Conservation (phyloP, 305 asterid genomes). For the Fraxinus velutina region DNA sequence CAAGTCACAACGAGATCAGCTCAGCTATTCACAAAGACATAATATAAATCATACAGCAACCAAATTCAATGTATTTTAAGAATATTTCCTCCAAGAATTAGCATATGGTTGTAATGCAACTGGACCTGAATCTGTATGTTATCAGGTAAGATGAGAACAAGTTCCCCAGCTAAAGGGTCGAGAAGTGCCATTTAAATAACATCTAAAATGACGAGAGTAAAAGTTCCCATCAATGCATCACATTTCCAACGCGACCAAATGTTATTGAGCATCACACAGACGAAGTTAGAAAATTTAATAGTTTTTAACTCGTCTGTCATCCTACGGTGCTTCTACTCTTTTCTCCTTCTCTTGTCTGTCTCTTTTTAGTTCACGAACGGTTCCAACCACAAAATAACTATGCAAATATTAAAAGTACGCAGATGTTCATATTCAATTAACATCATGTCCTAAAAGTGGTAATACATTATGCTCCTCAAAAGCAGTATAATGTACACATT, state of each 20-base stretch:
- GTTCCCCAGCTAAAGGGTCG: background rate
- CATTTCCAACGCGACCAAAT: background rate
- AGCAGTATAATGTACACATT: background rate
- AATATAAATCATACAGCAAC: slow-evolving; percentile 6
- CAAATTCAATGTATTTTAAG: background rate
- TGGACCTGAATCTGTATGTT: background rate
- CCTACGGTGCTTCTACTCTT: background rate
- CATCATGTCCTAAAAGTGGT: background rate
- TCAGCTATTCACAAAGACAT: slow-evolving; percentile 21
- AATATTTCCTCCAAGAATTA: background rate
- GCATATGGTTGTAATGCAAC: background rate
- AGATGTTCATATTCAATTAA: background rate
- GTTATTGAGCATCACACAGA: background rate
- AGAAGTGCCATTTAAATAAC: background rate
- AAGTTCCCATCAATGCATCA: background rate
- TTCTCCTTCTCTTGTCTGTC: background rate
- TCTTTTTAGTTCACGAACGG: background rate
- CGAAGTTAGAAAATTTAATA: background rate
- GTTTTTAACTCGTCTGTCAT: background rate
- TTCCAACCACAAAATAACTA: background rate
- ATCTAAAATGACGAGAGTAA: background rate
- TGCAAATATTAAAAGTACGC: background rate
- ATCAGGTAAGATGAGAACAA: background rate
- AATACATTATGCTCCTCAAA: background rate
- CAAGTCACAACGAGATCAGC: slow-evolving; percentile 15